phyloP scores from a whole-genome alignment of 306 rosid genomes.

The Gynostemma pentaphyllum region DNA sequence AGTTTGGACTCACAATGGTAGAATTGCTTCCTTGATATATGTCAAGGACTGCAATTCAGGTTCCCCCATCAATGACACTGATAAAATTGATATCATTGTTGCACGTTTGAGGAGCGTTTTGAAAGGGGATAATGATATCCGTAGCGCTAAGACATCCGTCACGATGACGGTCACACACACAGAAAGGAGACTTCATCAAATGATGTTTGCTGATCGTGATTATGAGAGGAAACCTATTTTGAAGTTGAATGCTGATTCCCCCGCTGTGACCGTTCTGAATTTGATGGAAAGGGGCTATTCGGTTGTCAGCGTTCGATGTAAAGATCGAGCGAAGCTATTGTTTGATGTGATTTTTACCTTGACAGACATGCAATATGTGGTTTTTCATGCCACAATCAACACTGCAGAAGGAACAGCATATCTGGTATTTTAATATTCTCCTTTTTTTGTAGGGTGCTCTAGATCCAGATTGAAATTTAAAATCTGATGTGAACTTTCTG shows the following conservation, averaged over 20 bases:
- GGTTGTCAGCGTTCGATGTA: conserved; percentile 75
- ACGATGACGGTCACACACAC: conserved; percentile 59
- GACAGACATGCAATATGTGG: conserved; percentile 90
- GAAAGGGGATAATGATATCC: conserved; percentile 71
- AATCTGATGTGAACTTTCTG: not conserved
- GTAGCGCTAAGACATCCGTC: conserved; percentile 69
- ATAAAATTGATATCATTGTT: conserved; percentile 50
- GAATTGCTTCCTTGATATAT: conserved; percentile 68
- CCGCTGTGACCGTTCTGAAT: conserved; percentile 58
- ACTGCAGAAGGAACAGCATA: conserved; percentile 41
- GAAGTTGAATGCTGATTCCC: conserved; percentile 26
- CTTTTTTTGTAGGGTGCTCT: not conserved
- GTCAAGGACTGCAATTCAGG: conserved; percentile 64
- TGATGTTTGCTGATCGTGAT: conserved; percentile 92
- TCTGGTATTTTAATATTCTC: conserved; percentile 37
- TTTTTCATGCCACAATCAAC: conserved; percentile 77
- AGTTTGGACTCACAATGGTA: conserved; percentile 94
- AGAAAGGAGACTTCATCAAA: conserved; percentile 84
- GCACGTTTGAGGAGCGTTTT: conserved; percentile 71
- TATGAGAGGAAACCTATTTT: conserved; percentile 62
- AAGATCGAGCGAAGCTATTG: conserved; percentile 65
- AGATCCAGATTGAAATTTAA: conserved; percentile 7
- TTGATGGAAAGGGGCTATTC: conserved; percentile 83
- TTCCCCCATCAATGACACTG: conserved; percentile 56
- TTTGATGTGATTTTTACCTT: conserved; percentile 79